These are phyloP conservation scores for Maudiozyma serrabonitensis DNA, from an alignment of 805 yeast genomes.

Conservation along the genomic window DNA sequence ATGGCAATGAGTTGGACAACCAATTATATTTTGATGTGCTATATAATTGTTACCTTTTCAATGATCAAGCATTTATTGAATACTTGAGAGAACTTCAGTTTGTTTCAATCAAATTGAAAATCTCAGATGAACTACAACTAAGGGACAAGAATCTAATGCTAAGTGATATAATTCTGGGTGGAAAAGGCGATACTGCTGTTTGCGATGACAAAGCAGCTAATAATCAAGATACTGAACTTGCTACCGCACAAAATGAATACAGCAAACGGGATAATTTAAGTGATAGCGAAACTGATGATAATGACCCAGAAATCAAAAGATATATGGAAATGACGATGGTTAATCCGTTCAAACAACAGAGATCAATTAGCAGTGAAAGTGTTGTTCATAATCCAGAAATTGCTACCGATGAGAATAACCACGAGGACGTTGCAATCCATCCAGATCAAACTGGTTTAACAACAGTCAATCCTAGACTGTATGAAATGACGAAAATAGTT, in stretches of 20 bases:
- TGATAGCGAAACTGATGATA: constrained; percentile 1
- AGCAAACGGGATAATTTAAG: background rate
- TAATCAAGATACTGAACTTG: background rate
- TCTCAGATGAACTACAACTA: constrained; percentile 20
- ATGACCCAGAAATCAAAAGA: constrained; percentile 16
- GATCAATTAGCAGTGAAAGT: constrained; percentile 13
- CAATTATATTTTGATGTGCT: constrained; percentile 16
- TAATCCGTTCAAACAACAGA: constrained; percentile 19
- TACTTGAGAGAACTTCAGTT: constrained; percentile 10
- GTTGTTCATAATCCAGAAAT: constrained; percentile 12
- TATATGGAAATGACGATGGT: constrained; percentile 30
- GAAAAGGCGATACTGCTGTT: background rate
- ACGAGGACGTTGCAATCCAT: constrained; percentile 2
- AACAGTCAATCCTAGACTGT: constrained; percentile 11
- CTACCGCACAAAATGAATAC: background rate
- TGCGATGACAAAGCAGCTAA: too few relatives aligned
- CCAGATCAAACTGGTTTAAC: constrained; percentile 2
- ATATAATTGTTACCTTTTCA: constrained; percentile 8
- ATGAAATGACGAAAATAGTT: constrained; percentile 28
- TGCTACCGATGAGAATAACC: background rate
- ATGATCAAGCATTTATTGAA: constrained; percentile 8
- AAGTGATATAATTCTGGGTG: constrained; percentile 1
- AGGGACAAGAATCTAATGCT: constrained; percentile 14
- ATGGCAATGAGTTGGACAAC: constrained; percentile 24
- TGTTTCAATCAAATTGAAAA: constrained; percentile 20